Conservation (phyloP, 176 grass and related monocot species). For the Pontederia crassipes region DNA sequence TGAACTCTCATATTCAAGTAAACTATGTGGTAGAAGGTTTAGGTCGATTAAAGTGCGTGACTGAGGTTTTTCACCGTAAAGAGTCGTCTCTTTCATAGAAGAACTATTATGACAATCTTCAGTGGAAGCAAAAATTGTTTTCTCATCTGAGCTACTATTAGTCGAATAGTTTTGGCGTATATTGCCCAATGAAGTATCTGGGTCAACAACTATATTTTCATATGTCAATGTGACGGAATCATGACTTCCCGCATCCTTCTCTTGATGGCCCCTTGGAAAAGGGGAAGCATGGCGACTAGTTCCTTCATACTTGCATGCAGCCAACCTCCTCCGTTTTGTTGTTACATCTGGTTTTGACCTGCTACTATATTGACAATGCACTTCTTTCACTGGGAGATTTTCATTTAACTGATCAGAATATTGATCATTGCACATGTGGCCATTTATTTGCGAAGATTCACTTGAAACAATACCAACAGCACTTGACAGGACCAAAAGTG, state of each 20-base stretch:
- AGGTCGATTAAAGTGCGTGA: slow-evolving; percentile 20
- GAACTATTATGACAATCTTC: slow-evolving; percentile 9
- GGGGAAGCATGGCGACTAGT: slow-evolving; percentile 19
- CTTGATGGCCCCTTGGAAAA: slow-evolving; percentile 26
- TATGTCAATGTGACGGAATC: slow-evolving; percentile 18
- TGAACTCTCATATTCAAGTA: slow-evolving; percentile 17
- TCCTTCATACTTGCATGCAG: slow-evolving; percentile 54
- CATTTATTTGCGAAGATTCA: slow-evolving; percentile 22
- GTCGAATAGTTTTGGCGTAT: slow-evolving; percentile 8
- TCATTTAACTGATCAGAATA: not conserved
- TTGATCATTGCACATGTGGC: slow-evolving; percentile 24
- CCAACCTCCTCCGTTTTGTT: slow-evolving; percentile 63
- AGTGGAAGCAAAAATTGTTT: slow-evolving; percentile 13
- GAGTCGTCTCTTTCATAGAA: slow-evolving; percentile 3
- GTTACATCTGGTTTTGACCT: slow-evolving; percentile 48
- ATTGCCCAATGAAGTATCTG: slow-evolving; percentile 15
- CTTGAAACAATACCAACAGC: slow-evolving; percentile 13
- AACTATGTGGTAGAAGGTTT: slow-evolving; percentile 28
- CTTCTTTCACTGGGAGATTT: not conserved
- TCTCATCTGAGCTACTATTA: slow-evolving; percentile 18
- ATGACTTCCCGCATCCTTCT: slow-evolving; percentile 34
- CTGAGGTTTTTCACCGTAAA: slow-evolving; percentile 20
- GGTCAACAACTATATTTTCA: slow-evolving; percentile 14
- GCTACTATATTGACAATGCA: not conserved
- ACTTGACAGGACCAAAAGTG: not conserved